These are phyloP conservation scores for Ogataea pini DNA, from an alignment of 805 yeast species.

Conservation along the genomic window DNA sequence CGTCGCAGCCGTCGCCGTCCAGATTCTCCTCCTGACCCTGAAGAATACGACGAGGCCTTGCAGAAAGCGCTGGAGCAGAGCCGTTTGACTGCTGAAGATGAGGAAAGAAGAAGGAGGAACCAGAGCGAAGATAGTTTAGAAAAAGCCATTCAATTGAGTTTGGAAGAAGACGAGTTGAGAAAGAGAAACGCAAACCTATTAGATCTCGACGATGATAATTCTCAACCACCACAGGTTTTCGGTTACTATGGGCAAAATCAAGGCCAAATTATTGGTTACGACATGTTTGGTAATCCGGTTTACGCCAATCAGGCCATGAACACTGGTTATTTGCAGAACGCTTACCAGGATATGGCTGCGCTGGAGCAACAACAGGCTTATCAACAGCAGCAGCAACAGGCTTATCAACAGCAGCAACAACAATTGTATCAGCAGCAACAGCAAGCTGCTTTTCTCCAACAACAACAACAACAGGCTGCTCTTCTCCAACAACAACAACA, in stretches of 20 bases:
- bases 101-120: slow-evolving; percentile 57
- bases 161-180: slow-evolving; percentile 76
- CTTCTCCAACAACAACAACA: slow-evolving; percentile 26
- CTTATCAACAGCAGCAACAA: slow-evolving; percentile 28
- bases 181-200: slow-evolving; percentile 49
- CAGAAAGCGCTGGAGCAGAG: slow-evolving; percentile 81
- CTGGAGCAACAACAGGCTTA: slow-evolving; percentile 24
- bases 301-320: slow-evolving; percentile 51
- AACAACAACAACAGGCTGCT: slow-evolving; percentile 25
- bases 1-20: slow-evolving; percentile 32
- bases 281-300: slow-evolving; percentile 69
- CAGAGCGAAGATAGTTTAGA: slow-evolving; percentile 62
- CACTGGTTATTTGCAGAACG: slow-evolving; percentile 55
- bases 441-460: slow-evolving; percentile 22
- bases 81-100: slow-evolving; percentile 79
- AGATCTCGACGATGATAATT: slow-evolving; percentile 49
- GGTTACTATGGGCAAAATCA: slow-evolving; percentile 32
- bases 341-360: slow-evolving; percentile 36
- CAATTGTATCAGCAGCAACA: slow-evolving; percentile 31
- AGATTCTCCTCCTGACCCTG: slow-evolving; percentile 29
- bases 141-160: slow-evolving; percentile 66
- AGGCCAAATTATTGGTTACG: slow-evolving; percentile 43
- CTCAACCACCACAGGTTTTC: slow-evolving; percentile 32
- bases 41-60: slow-evolving; percentile 71
- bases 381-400: slow-evolving; percentile 20